phyloP scores from a whole-genome alignment of 106 monocot genomes.

The Dendrobium officinale region DNA sequence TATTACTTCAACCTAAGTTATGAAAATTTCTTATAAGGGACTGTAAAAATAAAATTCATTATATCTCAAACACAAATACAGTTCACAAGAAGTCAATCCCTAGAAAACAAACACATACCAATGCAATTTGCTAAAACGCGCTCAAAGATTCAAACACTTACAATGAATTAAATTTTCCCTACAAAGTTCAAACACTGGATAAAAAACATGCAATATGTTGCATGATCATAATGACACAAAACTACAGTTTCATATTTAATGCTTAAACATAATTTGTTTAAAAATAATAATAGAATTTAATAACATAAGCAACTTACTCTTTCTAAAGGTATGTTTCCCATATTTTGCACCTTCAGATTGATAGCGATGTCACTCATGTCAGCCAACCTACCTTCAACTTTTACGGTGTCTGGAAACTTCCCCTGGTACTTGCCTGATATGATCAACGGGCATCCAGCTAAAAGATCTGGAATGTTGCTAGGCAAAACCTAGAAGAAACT shows the following conservation, averaged over 20 bases:
- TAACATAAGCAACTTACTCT: conserved; percentile 38
- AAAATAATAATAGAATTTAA: background rate
- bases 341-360: conserved; percentile 53
- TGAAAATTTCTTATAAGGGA: background rate
- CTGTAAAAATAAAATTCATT: background rate
- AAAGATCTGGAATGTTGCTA: conserved; percentile 70
- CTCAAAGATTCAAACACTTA: background rate
- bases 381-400: conserved; percentile 54
- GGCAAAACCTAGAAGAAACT: conserved; percentile 57
- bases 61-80: background rate
- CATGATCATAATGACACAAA: background rate
- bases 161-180: too few relatives aligned
- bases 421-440: conserved; percentile 67
- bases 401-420: conserved; percentile 51
- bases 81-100: background rate
- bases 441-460: conserved; percentile 42
- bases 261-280: background rate
- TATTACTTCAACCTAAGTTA: background rate
- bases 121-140: background rate
- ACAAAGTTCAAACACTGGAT: background rate
- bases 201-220: background rate
- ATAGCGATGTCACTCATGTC: conserved; percentile 56
- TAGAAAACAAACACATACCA: background rate
- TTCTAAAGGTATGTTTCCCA: conserved; percentile 59
- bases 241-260: background rate